Evolutionary conservation across 805 yeast species (phyloP), one percentile per base, ranked within the genome.

Genomic region (Brettanomyces naardenensis): DNA sequence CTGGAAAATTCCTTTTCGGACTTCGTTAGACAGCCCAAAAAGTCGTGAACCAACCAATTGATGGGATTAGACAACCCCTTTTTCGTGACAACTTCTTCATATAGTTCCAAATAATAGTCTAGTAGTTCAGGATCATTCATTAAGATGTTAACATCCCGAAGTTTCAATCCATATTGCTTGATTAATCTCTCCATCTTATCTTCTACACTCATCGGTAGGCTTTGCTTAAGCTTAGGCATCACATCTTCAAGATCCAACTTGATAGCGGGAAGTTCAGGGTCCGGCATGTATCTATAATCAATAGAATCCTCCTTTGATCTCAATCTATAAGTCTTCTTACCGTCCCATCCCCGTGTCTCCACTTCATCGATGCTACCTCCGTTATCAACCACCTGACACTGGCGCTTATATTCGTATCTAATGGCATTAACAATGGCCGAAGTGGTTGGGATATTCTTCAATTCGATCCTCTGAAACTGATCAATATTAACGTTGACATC

Each of bases 341-440:
- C 97, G 50, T 81, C 80, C 96, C 97, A 92, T 15, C 95, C 92
- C 52, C 97, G 70, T 0, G 98, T 92, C 51, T 89, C 95, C 19
- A 50, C 50, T 9, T 40, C 44, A 14, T 31, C 31, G 5, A 49
- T 45, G 1, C 40, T 41, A 1, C 44, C 44, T 2, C 60, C 59
- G 5, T 64, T 51, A 41, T 70, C 52, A 7, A 83, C 53, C 10
- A 68, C 59, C 0, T 53, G 43, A 6, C 75, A 62, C 54, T 92
- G 98, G 40, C 98, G 68, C 15, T 59, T 54, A 51, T 75, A 84
- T 56, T 89, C 97, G 50, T 63, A 74, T 43, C 71, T 68, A 20
- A 88, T 71, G 0, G 98, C 96, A 37, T 73, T 75, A 11, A 72
- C 64, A 14, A 90, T 85, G 6, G 94, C 89, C 13, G 86, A 71